Evolutionary conservation across 371 early-diverging fungal species (phyloP).

Genomic region (Circinella minor): DNA sequence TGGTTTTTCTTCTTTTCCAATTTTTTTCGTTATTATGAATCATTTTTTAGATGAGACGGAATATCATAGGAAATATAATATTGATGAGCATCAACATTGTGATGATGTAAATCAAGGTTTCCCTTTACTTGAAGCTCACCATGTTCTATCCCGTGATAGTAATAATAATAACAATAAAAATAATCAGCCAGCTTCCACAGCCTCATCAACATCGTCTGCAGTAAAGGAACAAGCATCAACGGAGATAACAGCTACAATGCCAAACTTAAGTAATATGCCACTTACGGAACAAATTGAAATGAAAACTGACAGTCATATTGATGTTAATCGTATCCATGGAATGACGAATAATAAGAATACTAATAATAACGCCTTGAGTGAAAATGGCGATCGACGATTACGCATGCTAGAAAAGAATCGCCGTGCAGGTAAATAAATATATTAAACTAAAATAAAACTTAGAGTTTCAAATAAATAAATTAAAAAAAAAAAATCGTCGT

Average conservation of each 20-base stretch:
- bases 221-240: not conserved
- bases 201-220: not conserved
- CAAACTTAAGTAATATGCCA: too few relatives aligned
- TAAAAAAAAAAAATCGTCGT: not conserved
- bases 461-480: not conserved
- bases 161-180: not conserved
- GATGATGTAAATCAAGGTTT: constrained; percentile 1
- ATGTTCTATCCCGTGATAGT: not conserved
- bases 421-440: constrained; percentile 14
- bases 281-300: too few relatives aligned
- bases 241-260: too few relatives aligned
- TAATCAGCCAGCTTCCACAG: not conserved
- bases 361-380: not conserved
- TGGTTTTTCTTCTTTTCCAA: not conserved
- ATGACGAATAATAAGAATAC: not conserved
- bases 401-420: constrained; percentile 16
- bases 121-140: not conserved
- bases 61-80: not conserved
- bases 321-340: too few relatives aligned
- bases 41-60: not conserved
- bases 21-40: not conserved
- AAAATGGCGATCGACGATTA: not conserved
- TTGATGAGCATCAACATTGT: not conserved
- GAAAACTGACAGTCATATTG: too few relatives aligned
- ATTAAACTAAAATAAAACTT: not conserved